These are phyloP conservation scores for Clarkia xantiana DNA, from an alignment of 345 rosid species.

Conservation along the genomic window DNA sequence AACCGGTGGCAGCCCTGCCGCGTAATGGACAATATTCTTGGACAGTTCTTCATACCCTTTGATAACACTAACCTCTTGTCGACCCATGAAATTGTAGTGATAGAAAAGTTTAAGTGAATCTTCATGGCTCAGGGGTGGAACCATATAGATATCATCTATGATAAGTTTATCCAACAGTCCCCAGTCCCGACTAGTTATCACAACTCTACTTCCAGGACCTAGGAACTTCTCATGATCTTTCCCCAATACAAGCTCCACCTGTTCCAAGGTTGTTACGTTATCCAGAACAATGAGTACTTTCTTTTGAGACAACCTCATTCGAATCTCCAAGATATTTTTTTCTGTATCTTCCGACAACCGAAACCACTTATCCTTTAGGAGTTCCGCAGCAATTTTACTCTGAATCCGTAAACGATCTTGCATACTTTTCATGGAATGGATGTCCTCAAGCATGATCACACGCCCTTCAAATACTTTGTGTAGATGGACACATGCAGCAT, in stretches of 20 bases:
- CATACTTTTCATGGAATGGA: neutral
- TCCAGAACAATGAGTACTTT: too few relatives aligned
- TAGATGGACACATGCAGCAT: neutral
- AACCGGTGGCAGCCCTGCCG: neutral
- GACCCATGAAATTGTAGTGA: neutral
- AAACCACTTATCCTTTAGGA: neutral
- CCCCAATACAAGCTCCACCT: too few relatives aligned
- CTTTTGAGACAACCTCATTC: too few relatives aligned
- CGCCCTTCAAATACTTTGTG: slow-evolving; percentile 1
- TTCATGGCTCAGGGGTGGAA: too few relatives aligned
- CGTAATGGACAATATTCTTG: neutral
- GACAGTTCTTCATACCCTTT: slow-evolving; percentile 3
- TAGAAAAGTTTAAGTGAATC: neutral
- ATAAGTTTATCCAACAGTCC: too few relatives aligned
- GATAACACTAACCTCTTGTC: neutral
- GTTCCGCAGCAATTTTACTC: slow-evolving; percentile 1
- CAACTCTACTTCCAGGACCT: neutral
- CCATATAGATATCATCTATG: too few relatives aligned
- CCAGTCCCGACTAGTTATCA: too few relatives aligned
- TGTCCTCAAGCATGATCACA: neutral
- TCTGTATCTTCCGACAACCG: neutral
- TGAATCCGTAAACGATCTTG: neutral
- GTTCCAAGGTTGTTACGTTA: too few relatives aligned
- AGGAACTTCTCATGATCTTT: too few relatives aligned
- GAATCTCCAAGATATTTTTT: too few relatives aligned